A percentile compares a stretch with the other conserved stretches of the same genome.
Conservation (phyloP, 2,329 filamentous ascomycete genomes). For the Beauveria scarabaeidicola region DNA sequence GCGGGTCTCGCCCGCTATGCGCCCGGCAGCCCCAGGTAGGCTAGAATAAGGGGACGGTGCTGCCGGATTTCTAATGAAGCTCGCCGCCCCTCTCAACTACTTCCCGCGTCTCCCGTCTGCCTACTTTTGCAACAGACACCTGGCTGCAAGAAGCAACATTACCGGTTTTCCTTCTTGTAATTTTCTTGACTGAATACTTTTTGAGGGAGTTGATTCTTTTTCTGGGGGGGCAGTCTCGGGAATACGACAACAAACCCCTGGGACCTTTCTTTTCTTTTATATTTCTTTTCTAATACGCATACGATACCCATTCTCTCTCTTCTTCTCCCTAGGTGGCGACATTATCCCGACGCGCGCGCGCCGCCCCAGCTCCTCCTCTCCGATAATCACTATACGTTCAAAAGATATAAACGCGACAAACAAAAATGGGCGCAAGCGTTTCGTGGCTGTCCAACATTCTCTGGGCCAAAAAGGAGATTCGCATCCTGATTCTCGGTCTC, state of each 20-base stretch:
- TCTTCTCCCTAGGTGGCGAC: background rate
- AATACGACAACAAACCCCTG: background rate
- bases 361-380: background rate
- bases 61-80: conserved; percentile 9
- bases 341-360: background rate
- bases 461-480: conserved; percentile 94
- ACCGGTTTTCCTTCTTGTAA: background rate
- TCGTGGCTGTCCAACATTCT: conserved; percentile 65
- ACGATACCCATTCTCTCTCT: conserved; percentile 5
- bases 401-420: conserved; percentile 7
- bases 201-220: background rate
- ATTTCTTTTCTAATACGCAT: conserved; percentile 6
- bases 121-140: background rate
- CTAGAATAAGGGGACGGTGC: conserved; percentile 3
- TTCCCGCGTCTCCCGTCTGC: background rate
- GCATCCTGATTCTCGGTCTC: conserved; percentile 88
- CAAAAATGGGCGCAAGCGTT: conserved; percentile 54
- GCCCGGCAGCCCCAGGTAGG: background rate
- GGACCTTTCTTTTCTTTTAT: background rate
- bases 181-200: background rate
- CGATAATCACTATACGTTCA: background rate
- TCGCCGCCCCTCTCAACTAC: background rate
- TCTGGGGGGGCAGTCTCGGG: background rate
- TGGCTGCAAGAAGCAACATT: background rate
- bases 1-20: background rate